Evolutionary conservation across 257 asterid genomes (phyloP).

Genomic region (Marsdenia floribunda): DNA sequence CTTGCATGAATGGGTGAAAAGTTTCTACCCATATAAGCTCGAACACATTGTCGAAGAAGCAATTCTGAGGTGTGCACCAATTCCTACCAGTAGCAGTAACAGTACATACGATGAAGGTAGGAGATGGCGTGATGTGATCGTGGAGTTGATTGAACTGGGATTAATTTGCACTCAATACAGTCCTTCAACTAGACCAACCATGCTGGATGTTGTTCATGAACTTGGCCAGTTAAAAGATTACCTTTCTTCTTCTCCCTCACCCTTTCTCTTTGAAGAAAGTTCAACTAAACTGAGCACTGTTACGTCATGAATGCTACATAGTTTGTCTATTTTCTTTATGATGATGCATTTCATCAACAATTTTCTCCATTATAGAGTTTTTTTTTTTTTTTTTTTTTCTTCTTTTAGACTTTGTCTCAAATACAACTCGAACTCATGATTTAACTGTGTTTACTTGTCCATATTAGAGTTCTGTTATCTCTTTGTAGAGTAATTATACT

Average conservation of each 20-base stretch:
- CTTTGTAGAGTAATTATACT: too few species aligned
- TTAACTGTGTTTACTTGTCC: too few species aligned
- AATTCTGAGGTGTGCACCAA: conserved; percentile 23
- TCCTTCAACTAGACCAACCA: conserved; percentile 62
- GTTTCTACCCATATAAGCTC: conserved; percentile 58
- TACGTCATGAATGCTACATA: not conserved
- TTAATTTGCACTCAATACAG: conserved; percentile 62
- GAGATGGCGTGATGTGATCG: conserved; percentile 39
- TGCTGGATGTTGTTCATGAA: conserved; percentile 69
- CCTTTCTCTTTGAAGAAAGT: conserved; percentile 29
- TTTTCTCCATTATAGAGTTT: too few species aligned
- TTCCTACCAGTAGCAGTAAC: not conserved
- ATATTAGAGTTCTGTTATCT: not conserved
- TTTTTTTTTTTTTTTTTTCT: too few species aligned
- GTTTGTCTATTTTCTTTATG: not conserved
- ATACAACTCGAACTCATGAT: too few species aligned
- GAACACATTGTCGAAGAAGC: conserved; percentile 46
- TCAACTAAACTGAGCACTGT: conserved; percentile 6
- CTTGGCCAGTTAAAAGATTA: conserved; percentile 49
- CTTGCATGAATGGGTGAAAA: conserved; percentile 70
- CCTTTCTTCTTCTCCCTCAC: conserved; percentile 33
- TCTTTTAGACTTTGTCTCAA: too few species aligned
- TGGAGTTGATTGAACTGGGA: conserved; percentile 64
- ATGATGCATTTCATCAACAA: not conserved
- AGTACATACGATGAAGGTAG: conserved; percentile 12